These are phyloP conservation scores for Trichosporon ovoides DNA, from an alignment of 1,284 basidiomycete genomes.

Conservation along the genomic window DNA sequence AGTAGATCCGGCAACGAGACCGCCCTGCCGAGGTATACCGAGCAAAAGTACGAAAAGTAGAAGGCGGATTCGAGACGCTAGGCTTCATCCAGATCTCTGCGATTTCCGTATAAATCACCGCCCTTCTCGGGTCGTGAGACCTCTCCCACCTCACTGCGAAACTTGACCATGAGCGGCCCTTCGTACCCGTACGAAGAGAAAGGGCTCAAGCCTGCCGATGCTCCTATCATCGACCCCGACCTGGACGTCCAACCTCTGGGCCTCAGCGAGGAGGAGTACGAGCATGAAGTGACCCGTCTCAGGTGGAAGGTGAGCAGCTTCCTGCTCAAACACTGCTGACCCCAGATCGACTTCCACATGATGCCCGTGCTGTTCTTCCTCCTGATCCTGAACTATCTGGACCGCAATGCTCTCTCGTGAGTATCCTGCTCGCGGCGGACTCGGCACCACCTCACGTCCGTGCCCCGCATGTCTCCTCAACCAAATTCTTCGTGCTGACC, in stretches of 20 bases:
- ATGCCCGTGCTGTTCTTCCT: slow-evolving; percentile 31
- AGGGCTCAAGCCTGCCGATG: not conserved
- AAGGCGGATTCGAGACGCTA: too few relatives aligned
- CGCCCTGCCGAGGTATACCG: not conserved
- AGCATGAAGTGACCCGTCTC: not conserved
- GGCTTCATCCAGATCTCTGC: too few relatives aligned
- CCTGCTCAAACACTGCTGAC: not conserved
- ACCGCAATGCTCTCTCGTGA: slow-evolving; percentile 37
- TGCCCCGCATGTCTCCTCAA: too few relatives aligned
- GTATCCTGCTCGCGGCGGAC: not conserved
- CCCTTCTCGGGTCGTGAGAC: not conserved
- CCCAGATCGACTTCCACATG: slow-evolving; percentile 26
- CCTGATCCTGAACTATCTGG: slow-evolving; percentile 41
- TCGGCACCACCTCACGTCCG: too few relatives aligned
- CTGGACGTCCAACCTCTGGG: not conserved
- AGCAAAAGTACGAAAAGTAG: too few relatives aligned
- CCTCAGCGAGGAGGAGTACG: not conserved
- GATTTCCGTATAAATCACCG: not conserved
- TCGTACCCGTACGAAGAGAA: not conserved
- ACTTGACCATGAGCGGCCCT: not conserved
- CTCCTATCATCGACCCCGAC: not conserved
- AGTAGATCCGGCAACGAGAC: not conserved
- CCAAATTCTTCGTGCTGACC: not conserved
- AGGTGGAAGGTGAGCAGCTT: not conserved
- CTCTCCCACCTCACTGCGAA: not conserved